Evolutionary conservation across 257 asterid genomes (phyloP).

Genomic region (Misopates orontium): DNA sequence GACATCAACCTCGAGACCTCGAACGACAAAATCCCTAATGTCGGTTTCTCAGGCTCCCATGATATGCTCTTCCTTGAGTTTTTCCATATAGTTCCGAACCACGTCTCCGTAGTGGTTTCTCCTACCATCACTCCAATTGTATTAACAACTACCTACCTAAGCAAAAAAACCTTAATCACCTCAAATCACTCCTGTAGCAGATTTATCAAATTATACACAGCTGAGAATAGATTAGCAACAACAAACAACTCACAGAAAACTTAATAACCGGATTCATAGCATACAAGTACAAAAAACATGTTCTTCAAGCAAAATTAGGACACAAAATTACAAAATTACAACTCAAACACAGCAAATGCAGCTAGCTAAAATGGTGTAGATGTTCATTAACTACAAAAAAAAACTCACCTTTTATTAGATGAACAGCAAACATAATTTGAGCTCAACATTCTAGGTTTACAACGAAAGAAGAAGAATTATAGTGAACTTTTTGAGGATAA

Average conservation of each 20-base stretch:
- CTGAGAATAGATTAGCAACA: background rate
- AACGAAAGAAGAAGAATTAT: background rate
- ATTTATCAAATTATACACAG: conserved; percentile 7
- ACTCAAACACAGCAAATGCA: conserved; percentile 21
- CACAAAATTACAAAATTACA: background rate
- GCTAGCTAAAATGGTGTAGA: conserved; percentile 12
- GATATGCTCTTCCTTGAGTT: conserved; percentile 52
- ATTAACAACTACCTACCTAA: conserved; percentile 25
- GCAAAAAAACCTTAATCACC: conserved; percentile 34
- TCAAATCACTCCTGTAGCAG: conserved; percentile 34
- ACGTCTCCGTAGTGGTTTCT: conserved; percentile 52
- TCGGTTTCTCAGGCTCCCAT: conserved; percentile 51
- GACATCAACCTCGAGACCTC: conserved; percentile 80
- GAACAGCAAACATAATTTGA: conserved; percentile 5
- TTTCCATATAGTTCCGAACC: conserved; percentile 74
- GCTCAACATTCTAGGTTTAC: conserved; percentile 15
- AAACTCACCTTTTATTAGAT: conserved; percentile 28
- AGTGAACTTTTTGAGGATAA: conserved; percentile 7
- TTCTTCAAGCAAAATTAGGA: too few relatives aligned
- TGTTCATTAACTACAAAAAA: background rate
- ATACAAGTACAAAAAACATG: background rate
- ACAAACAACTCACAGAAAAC: background rate
- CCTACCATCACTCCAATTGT: conserved; percentile 53
- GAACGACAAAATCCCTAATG: conserved; percentile 65
- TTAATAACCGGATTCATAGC: background rate